Evolutionary conservation across 305 asterid species (phyloP).

Genomic region (Vinca major): DNA sequence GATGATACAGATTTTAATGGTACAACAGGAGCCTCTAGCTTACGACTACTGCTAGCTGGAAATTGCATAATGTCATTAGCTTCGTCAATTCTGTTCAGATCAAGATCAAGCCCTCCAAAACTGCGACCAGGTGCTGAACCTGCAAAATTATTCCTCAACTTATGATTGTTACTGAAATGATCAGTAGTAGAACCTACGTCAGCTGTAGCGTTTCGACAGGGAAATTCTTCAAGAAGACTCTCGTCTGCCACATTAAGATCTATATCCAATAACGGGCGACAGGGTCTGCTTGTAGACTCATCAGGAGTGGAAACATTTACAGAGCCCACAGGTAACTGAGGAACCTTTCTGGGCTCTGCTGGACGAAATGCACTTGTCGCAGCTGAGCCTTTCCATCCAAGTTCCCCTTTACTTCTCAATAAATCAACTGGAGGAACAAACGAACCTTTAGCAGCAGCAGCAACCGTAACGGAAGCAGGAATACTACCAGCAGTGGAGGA

Average conservation of each 20-base stretch:
- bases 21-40: conserved; percentile 25
- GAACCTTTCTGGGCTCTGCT: conserved; percentile 72
- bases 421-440: conserved; percentile 79
- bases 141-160: conserved; percentile 18
- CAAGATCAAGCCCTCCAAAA: conserved; percentile 69
- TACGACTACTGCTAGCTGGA: conserved; percentile 35
- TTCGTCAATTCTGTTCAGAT: conserved; percentile 71
- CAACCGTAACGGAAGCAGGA: conserved; percentile 63
- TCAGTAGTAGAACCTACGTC: conserved; percentile 20
- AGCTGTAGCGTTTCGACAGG: conserved; percentile 38
- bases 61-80: conserved; percentile 46
- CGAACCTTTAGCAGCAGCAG: conserved; percentile 77
- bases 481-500: conserved; percentile 32
- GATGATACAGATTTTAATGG: conserved; percentile 28
- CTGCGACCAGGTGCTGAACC: conserved; percentile 33
- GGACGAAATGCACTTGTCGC: conserved; percentile 95
- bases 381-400: conserved; percentile 95
- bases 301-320: conserved; percentile 20
- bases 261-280: conserved; percentile 49
- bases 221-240: conserved; percentile 51
- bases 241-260: conserved; percentile 86
- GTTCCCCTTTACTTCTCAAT: conserved; percentile 58
- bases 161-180: conserved; percentile 17
- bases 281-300: conserved; percentile 36
- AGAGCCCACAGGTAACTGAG: conserved; percentile 28